Base-by-base conservation (phyloP, 441 rosid species). In the Euphorbia schlechtendalii region DNA sequence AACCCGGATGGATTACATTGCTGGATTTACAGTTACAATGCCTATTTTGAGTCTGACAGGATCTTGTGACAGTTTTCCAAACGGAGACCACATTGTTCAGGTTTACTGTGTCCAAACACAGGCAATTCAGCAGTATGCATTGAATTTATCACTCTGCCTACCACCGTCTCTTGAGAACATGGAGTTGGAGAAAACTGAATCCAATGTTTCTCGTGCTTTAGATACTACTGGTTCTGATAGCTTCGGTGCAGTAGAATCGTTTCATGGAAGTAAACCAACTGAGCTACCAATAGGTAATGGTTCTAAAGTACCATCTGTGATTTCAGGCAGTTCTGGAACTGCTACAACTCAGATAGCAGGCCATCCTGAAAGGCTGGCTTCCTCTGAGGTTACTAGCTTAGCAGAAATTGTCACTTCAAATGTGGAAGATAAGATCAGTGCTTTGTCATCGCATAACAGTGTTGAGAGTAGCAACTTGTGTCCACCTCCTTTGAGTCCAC, bases 1-100 rank as follows among this genome's bases (percentile, higher is more conserved):
- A 46, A 78, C 94, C 62, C 73, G 74, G 69, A 87, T 91, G 92
- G 94, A 91, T 79, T 87, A 89, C 79, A 76, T 94, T 69, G 81
- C 98, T 30, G 98, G 84, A 71, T 91, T 90, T 80, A 79, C 89
- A 2, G 98, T 94, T 61, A 81, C 94, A 25, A 85, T 91, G 96
- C 96, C 96, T 67, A 91, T 94, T 64, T 76, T 91, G 80, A 94
- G 98, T 81, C 83, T 91, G 69, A 86, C 92, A 21, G 98, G 90
- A 66, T 81, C 84, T 59, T 83, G 78, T 73, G 85, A 83, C 66
- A 52, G 55, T 64, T 77, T 52, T 68, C 86, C 83, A 67, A 85
- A 80, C 64, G 86, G 85, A 25, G 89, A 87, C 56, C 77, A 70
- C 64, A 65, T 79, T 54, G 84, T 83, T 64, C 91, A 87, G 83